Percentiles rank a stretch among this genome's conserved stretches.
Evolutionary conservation across 2,329 filamentous ascomycete genomes (phyloP).

Genomic region (Penicillium sp.): DNA sequence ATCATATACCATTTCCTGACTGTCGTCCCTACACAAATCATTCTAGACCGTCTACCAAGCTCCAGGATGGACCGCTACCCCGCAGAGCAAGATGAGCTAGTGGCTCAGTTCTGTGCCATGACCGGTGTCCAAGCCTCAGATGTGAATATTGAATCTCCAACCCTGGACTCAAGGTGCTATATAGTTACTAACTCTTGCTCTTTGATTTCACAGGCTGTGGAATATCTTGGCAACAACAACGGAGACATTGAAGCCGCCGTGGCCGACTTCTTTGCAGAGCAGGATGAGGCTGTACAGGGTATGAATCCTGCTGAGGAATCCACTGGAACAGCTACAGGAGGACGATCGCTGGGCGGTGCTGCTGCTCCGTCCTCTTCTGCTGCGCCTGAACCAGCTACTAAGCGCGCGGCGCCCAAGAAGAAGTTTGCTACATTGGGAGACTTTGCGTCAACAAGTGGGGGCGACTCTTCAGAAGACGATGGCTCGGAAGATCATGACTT

Average conservation of each 20-base stretch:
- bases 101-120: constrained; percentile 57
- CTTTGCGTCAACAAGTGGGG: constrained; percentile 38
- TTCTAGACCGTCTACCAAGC: not conserved
- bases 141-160: constrained; percentile 37
- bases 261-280: constrained; percentile 59
- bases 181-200: not conserved
- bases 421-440: constrained; percentile 52
- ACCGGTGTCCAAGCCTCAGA: constrained; percentile 53
- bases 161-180: not conserved
- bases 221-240: constrained; percentile 64
- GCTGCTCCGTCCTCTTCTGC: constrained; percentile 29
- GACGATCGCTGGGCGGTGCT: constrained; percentile 35
- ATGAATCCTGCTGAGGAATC: constrained; percentile 27
- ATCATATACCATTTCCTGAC: not conserved
- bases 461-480: constrained; percentile 50
- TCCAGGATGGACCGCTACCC: constrained; percentile 35
- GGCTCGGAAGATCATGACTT: constrained; percentile 57
- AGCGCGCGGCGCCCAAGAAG: constrained; percentile 37
- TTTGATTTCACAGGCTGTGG: constrained; percentile 55
- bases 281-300: constrained; percentile 41
- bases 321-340: constrained; percentile 22
- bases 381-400: constrained; percentile 30
- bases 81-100: constrained; percentile 42
- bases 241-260: constrained; percentile 68
- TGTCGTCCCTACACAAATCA: not conserved